Percentiles rank a stretch among this genome's conserved stretches.
phyloP scores from a whole-genome alignment of 192 early-diverging fungal species.

The Umbelopsis isabellina region DNA sequence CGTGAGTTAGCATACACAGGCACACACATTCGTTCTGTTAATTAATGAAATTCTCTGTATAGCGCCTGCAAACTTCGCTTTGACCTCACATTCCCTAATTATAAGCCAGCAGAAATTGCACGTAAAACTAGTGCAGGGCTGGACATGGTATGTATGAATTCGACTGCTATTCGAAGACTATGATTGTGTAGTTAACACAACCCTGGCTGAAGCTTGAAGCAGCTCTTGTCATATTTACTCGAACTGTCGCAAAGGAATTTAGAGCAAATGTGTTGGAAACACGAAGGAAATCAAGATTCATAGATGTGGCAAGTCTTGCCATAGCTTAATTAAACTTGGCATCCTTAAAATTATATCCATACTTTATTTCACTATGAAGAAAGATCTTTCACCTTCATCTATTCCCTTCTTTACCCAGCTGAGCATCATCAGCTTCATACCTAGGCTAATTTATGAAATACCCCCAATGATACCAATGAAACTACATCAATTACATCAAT shows the following conservation, averaged over 20 bases:
- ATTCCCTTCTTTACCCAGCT: no score
- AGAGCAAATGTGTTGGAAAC: neutral
- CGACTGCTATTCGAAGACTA: no score
- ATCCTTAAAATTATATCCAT: neutral
- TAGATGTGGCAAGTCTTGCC: constrained; percentile 6
- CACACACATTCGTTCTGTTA: neutral
- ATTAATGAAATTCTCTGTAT: neutral
- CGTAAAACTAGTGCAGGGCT: constrained; percentile 48
- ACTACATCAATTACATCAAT: neutral
- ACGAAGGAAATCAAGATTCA: constrained; percentile 6
- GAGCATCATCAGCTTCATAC: no score
- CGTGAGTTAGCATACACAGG: constrained; percentile 40
- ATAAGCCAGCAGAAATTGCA: constrained; percentile 55
- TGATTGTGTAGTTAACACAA: neutral
- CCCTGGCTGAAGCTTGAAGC: neutral
- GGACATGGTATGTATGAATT: constrained; percentile 34
- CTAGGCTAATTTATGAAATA: no score
- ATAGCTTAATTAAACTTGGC: neutral
- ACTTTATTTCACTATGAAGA: neutral
- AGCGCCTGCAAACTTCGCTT: constrained; percentile 64
- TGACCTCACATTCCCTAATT: constrained; percentile 49
- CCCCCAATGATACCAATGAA: no score
- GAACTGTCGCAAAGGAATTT: neutral
- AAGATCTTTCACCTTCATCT: no score
- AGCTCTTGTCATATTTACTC: neutral